Base-by-base conservation (phyloP, 1,284 basidiomycete species). In the Ustilago hordei region DNA sequence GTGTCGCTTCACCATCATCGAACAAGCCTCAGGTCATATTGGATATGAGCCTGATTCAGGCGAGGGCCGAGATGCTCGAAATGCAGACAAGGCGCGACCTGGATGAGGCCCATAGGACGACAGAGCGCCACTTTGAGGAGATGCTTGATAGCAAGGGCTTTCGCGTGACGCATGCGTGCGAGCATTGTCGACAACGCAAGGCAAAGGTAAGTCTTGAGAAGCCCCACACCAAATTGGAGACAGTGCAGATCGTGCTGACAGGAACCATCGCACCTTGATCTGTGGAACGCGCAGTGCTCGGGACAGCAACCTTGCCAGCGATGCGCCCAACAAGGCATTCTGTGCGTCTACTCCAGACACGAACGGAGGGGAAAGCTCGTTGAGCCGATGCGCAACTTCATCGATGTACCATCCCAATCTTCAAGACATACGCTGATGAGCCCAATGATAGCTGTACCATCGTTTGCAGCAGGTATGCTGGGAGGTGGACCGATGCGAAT, bases 131-230 rank as follows among this genome's bases (percentile, higher is more conserved):
- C 23, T 55, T 63, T 12, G 64, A 60, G 9, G 64, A 74, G 43
- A 67, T 71, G 66, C 58, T 59, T 12, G 71, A 74, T 32, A 58
- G 28, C 41, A 67, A 48, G 39, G 64, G 55, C 2, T 45, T 65
- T 32, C 67, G 75, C 2, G 67, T 63, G 2, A 68, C 67, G 11
- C 75, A 74, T 43, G 75, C 75, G 34, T 78, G 75, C 43, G 75
- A 78, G 32, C 64, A 68, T 35, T 78, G 75, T 32, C 54, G 75
- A 0, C 59, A 70, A 15, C 54, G 75, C 2, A 78, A 78, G 48
- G 75, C 75, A 15, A 78, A 78, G 57, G 75, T 74, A 19, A 55
- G 75, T 59, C n/a, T 17, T 31, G n/a, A 19, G 6, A 15, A 13
- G 2, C n/a, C 32, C 19, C 7, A 17, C 28, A 4, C 3, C 23